These are phyloP conservation scores for Suillus tomentosus DNA, from an alignment of 768 basidiomycete species.

Conservation along the genomic window DNA sequence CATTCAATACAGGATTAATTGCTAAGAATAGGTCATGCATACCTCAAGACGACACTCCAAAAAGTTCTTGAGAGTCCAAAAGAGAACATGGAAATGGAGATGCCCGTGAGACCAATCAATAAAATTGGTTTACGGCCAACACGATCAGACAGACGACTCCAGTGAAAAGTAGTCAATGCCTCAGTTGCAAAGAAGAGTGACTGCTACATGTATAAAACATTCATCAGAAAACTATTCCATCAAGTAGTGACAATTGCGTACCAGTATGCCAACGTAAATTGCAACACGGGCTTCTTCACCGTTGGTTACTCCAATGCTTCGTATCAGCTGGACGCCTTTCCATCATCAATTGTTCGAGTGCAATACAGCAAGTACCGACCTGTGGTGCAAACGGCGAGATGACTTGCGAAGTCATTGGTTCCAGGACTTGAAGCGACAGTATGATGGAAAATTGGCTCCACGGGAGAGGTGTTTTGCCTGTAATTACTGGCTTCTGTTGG, in stretches of 20 bases:
- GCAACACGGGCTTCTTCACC: slow-evolving; percentile 43
- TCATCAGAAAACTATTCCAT: slow-evolving; percentile 34
- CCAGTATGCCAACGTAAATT: slow-evolving; percentile 45
- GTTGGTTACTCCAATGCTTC: slow-evolving; percentile 31
- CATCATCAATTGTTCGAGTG: background rate
- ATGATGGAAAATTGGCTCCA: slow-evolving; percentile 64
- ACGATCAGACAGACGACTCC: slow-evolving; percentile 45
- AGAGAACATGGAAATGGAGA: slow-evolving; percentile 41
- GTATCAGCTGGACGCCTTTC: slow-evolving; percentile 11
- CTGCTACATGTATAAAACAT: slow-evolving; percentile 30
- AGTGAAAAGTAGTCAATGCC: slow-evolving; percentile 43
- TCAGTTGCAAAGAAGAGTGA: slow-evolving; percentile 47
- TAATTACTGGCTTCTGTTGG: slow-evolving; percentile 15
- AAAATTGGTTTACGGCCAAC: slow-evolving; percentile 46
- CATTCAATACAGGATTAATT: background rate
- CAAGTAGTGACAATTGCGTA: slow-evolving; percentile 17
- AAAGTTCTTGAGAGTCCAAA: slow-evolving; percentile 45
- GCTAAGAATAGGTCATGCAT: slow-evolving; percentile 2
- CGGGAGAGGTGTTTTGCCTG: slow-evolving; percentile 54
- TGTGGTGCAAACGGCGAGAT: slow-evolving; percentile 72
- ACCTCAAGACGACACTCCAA: slow-evolving; percentile 41
- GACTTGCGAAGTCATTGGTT: slow-evolving; percentile 70
- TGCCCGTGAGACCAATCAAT: slow-evolving; percentile 40
- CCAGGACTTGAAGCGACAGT: slow-evolving; percentile 67
- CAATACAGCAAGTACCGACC: slow-evolving; percentile 35